Percentiles rank a stretch among this genome's conserved stretches.
Conservation (phyloP, 2,329 filamentous ascomycete genomes). For the Epichloe gansuensis region DNA sequence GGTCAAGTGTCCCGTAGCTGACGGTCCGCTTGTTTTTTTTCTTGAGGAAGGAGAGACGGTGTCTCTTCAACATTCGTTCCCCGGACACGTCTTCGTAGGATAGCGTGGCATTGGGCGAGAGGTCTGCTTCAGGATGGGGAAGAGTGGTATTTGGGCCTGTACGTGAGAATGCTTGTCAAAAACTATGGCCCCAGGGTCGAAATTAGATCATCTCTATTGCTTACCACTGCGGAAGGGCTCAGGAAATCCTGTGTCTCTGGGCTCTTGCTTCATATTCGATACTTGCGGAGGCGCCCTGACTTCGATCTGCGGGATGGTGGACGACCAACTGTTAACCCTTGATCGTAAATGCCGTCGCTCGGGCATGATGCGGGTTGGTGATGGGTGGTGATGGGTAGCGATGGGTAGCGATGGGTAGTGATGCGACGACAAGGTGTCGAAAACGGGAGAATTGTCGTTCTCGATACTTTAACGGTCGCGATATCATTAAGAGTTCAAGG, state of each 20-base stretch:
- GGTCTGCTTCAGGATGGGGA: slow-evolving; percentile 48
- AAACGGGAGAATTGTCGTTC: not conserved
- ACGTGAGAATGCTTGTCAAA: not conserved
- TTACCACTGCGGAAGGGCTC: slow-evolving; percentile 35
- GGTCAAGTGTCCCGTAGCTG: slow-evolving; percentile 32
- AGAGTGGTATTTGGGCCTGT: slow-evolving; percentile 45
- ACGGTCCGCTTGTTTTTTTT: slow-evolving; percentile 35
- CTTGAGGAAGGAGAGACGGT: slow-evolving; percentile 32
- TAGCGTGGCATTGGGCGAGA: slow-evolving; percentile 43
- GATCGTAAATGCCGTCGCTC: not conserved
- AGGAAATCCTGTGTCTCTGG: slow-evolving; percentile 38
- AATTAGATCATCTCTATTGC: slow-evolving; percentile 9
- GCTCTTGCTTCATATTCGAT: slow-evolving; percentile 13
- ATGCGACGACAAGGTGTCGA: not conserved
- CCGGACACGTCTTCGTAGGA: slow-evolving; percentile 39
- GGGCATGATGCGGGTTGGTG: slow-evolving; percentile 1
- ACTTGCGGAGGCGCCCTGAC: slow-evolving; percentile 15
- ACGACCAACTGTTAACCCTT: slow-evolving; percentile 2
- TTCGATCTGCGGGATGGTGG: slow-evolving; percentile 12
- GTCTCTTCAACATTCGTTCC: slow-evolving; percentile 27
- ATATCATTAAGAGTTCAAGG: not conserved
- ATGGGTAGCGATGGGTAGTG: not conserved
- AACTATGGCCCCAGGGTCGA: not conserved
- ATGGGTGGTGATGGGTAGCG: not conserved
- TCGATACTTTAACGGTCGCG: not conserved